Evolutionary conservation across 2,329 filamentous ascomycete genomes (phyloP).

Genomic region (Stagonosporopsis tanaceti): DNA sequence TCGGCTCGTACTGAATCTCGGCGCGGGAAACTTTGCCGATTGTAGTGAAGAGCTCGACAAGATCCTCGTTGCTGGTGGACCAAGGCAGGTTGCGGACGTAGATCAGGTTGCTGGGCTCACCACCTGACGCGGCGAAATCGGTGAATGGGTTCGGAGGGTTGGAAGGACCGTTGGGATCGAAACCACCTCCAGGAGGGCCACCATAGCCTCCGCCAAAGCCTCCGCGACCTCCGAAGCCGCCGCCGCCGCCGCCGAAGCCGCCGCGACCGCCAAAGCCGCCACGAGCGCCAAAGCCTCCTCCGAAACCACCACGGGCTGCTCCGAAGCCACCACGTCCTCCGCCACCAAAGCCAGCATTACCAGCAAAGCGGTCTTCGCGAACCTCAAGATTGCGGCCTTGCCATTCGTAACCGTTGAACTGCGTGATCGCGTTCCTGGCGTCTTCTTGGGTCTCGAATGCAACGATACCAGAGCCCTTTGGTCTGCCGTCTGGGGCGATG

Average conservation of each 20-base stretch:
- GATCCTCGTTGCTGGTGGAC: constrained; percentile 98
- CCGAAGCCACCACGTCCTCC: constrained; percentile 60
- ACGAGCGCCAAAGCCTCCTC: constrained; percentile 60
- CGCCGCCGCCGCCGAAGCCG: constrained; percentile 56
- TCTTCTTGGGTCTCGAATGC: constrained; percentile 95
- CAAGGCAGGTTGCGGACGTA: constrained; percentile 98
- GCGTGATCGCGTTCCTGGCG: constrained; percentile 92
- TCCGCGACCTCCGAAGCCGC: constrained; percentile 49
- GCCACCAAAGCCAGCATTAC: constrained; percentile 55
- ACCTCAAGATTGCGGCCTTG: constrained; percentile 93
- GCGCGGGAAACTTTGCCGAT: constrained; percentile 98
- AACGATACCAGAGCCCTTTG: constrained; percentile 96
- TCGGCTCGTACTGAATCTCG: constrained; percentile 99
- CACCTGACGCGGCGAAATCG: constrained; percentile 86
- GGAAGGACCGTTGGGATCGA: constrained; percentile 59
- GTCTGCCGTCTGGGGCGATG: constrained; percentile 85
- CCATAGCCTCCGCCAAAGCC: constrained; percentile 58
- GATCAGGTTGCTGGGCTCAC: constrained; percentile 82
- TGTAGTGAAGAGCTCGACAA: constrained; percentile 95
- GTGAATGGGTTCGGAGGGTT: constrained; percentile 88
- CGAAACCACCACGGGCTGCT: constrained; percentile 63
- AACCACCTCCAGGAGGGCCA: constrained; percentile 41
- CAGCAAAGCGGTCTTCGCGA: constrained; percentile 93
- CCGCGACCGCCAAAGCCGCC: constrained; percentile 53
- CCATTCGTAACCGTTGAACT: constrained; percentile 99